Percentiles rank a stretch among this genome's conserved stretches.
These are phyloP conservation scores for Gossypium gossypioides DNA, from an alignment of 441 rosid species.

Conservation along the genomic window DNA sequence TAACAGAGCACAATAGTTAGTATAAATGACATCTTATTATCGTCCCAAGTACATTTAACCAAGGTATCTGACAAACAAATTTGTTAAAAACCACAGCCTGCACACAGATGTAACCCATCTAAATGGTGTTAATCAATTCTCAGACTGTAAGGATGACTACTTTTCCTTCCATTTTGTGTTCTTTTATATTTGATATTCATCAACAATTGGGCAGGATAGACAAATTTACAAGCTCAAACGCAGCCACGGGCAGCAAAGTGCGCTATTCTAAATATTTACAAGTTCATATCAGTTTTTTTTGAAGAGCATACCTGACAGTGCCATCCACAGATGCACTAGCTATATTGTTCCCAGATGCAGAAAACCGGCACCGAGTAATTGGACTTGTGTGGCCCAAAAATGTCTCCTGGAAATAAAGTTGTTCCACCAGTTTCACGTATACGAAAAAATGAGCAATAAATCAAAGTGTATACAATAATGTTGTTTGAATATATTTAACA, in stretches of 20 bases:
- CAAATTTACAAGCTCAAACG: background rate
- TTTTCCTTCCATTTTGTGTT: background rate
- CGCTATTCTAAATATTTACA: background rate
- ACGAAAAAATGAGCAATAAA: background rate
- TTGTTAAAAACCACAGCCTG: background rate
- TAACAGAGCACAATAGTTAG: background rate
- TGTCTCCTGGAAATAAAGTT: slow-evolving; percentile 40
- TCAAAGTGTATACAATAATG: background rate
- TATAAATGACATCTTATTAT: slow-evolving; percentile 4
- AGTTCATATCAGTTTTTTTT: slow-evolving; percentile 7
- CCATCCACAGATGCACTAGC: slow-evolving; percentile 72
- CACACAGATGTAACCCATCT: background rate
- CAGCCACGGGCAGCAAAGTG: background rate
- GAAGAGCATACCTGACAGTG: slow-evolving; percentile 48
- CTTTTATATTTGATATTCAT: background rate
- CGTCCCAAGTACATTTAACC: slow-evolving; percentile 4
- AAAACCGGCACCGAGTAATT: slow-evolving; percentile 55
- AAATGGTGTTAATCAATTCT: background rate
- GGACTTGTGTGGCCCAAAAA: slow-evolving; percentile 74
- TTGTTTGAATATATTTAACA: background rate
- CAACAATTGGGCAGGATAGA: background rate
- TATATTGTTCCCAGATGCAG: slow-evolving; percentile 67
- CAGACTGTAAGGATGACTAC: background rate
- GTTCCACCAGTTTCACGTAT: slow-evolving; percentile 10
- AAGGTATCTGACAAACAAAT: background rate